Evolutionary conservation across 805 yeast species (phyloP), one percentile per base, ranked within the genome.

Genomic region (Nakazawaea holstii): DNA sequence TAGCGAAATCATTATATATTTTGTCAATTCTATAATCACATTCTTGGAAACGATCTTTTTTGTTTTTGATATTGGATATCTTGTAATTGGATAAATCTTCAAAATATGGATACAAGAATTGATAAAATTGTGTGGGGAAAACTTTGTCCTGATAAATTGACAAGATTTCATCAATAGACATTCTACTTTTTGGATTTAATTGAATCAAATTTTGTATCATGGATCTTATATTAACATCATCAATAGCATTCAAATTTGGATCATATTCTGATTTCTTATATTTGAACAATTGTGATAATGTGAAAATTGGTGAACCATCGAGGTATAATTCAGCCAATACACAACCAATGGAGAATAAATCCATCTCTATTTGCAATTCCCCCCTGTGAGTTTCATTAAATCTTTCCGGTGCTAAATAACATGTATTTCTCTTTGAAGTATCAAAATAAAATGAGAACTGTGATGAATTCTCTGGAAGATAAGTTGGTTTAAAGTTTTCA

Each of bases 321-420:
- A 81, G 67, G 53, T 84, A 88, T 6, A 94, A 65, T 62, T 94
- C 99, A 0, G 95, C 96, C 54, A 94, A 83, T 2, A 87, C 89
- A 67, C 99, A 94, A 0, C 95, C 95, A 39, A 82, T 59, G 46
- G 89, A 77, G 60, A 87, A 87, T 24, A 92, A 69, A 64, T 94
- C 99, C 94, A 87, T 87, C 42, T 76, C 76, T 27, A 71, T 69
- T 0, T 82, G 74, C 28, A 87, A 60, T 11, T 54, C 55, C 2
- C 53, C 36, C 51, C 64, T 54, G 24, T 58, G 57, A 38, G 64
- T 66, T 41, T 56, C 57, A 20, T 60, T 36, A 51, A 94, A 92
- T 53, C 99, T 69, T 61, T 94, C 99, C 0, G 99, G 99, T 0
- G 99, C 98, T 38, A 94, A 64, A 62, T 92, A 92, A 64, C 99